Conservation (phyloP, 352 stramenopile species). For the Globisporangium spiculum region DNA sequence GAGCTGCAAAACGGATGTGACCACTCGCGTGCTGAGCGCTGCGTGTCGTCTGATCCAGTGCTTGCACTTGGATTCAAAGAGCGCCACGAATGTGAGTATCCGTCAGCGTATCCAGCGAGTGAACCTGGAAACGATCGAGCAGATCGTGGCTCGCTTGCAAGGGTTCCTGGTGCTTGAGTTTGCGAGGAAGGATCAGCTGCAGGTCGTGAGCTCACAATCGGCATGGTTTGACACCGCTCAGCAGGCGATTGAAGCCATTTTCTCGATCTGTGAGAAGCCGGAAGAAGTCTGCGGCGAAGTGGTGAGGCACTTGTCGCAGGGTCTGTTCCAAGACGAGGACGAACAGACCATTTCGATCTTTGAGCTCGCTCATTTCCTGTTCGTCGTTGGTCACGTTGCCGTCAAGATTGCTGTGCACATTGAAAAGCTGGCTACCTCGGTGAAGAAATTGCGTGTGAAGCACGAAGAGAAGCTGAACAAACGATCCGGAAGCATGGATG, state of each 20-base stretch:
- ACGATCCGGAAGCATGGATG: conserved; percentile 18
- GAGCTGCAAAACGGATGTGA: conserved; percentile 43
- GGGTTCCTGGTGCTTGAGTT: conserved; percentile 87
- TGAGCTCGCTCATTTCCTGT: conserved; percentile 92
- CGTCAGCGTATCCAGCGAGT: conserved; percentile 57
- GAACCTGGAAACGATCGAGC: conserved; percentile 86
- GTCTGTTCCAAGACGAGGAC: conserved; percentile 55
- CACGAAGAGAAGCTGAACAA: conserved; percentile 70
- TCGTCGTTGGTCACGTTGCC: conserved; percentile 94
- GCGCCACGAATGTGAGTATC: conserved; percentile 30
- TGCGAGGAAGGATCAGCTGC: conserved; percentile 58
- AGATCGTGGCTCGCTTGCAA: conserved; percentile 88
- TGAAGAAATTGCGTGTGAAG: conserved; percentile 84
- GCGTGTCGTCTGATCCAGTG: conserved; percentile 65
- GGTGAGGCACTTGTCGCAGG: conserved; percentile 59
- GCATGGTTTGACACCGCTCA: conserved; percentile 93
- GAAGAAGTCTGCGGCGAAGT: conserved; percentile 80
- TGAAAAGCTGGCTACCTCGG: conserved; percentile 84
- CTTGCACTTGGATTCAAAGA: conserved; percentile 54
- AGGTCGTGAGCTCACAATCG: conserved; percentile 37
- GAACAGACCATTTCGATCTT: conserved; percentile 62
- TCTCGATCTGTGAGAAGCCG: conserved; percentile 87
- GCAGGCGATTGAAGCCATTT: conserved; percentile 91
- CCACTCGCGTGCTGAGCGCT: conserved; percentile 52
- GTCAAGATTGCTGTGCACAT: conserved; percentile 94